These are phyloP conservation scores for Nakazawaea ernobii DNA, from an alignment of 805 yeast genomes.

Conservation along the genomic window DNA sequence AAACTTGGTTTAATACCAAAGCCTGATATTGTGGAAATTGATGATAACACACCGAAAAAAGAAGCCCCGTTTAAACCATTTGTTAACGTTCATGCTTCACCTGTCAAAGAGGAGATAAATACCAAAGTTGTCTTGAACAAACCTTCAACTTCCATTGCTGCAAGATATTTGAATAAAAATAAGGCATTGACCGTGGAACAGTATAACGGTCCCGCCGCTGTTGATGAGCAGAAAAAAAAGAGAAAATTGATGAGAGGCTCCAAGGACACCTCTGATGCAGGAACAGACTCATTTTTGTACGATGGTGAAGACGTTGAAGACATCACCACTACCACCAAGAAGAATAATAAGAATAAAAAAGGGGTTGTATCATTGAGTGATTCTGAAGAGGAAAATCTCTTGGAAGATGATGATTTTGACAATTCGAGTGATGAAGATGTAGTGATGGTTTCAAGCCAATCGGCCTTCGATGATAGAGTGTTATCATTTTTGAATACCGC, in stretches of 20 bases:
- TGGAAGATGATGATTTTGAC: conserved; percentile 42
- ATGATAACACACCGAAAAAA: neutral
- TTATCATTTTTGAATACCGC: conserved; percentile 77
- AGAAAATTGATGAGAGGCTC: conserved; percentile 33
- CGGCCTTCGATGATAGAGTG: conserved; percentile 56
- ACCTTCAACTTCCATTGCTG: conserved; percentile 8
- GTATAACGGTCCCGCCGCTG: neutral
- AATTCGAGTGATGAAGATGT: conserved; percentile 32
- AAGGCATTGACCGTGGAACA: neutral
- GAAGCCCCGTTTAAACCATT: neutral
- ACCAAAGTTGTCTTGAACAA: conserved; percentile 10
- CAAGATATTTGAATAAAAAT: conserved; percentile 9
- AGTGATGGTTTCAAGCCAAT: conserved; percentile 1
- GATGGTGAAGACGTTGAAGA: conserved; percentile 20
- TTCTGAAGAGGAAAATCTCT: conserved; percentile 40
- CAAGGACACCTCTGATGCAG: neutral
- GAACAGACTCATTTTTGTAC: neutral
- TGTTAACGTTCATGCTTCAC: neutral
- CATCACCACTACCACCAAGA: conserved; percentile 5
- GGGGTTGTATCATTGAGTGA: conserved; percentile 18
- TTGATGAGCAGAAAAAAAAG: conserved; percentile 21
- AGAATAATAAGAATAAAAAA: neutral
- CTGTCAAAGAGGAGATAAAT: conserved; percentile 5
- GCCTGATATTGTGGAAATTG: conserved; percentile 10
- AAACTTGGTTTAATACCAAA: conserved; percentile 21